Evolutionary conservation across 1,139 yeast genomes (phyloP).

Genomic region (Geotrichum candidum): DNA sequence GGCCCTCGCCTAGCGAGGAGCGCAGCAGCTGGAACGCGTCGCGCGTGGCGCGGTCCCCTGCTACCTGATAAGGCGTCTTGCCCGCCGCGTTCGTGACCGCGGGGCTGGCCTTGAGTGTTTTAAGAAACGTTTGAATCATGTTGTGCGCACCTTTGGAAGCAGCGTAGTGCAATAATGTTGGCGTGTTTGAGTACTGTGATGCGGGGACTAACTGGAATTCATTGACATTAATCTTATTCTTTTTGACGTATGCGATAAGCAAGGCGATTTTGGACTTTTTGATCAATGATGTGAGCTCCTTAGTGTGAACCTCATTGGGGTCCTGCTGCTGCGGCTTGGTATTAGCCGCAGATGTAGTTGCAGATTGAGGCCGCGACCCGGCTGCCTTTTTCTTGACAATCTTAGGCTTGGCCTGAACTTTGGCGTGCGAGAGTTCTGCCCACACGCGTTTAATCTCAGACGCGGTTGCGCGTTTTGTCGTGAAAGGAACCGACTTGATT

Average conservation of each 20-base stretch:
- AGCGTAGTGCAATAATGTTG: constrained; percentile 77
- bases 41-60: constrained; percentile 41
- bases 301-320: constrained; percentile 45
- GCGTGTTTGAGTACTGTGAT: constrained; percentile 45
- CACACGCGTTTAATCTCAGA: constrained; percentile 79
- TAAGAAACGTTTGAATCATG: constrained; percentile 60
- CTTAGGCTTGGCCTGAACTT: constrained; percentile 52
- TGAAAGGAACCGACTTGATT: constrained; percentile 65
- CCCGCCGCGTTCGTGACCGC: constrained; percentile 47
- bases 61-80: constrained; percentile 59
- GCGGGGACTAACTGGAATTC: constrained; percentile 53
- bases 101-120: constrained; percentile 68
- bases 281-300: constrained; percentile 52
- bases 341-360: constrained; percentile 16
- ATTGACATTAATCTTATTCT: constrained; percentile 45
- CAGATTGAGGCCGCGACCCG: constrained; percentile 16
- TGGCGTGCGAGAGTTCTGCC: constrained; percentile 65
- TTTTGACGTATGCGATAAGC: constrained; percentile 54
- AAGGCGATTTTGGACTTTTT: constrained; percentile 78
- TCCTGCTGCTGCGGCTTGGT: constrained; percentile 28
- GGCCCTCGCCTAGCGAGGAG: constrained; percentile 54
- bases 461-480: constrained; percentile 83
- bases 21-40: constrained; percentile 68
- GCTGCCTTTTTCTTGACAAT: constrained; percentile 32
- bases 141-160: constrained; percentile 61